Evolutionary conservation across 176 grass and related monocot species (phyloP), one percentile per base, ranked within the genome.

Genomic region (Ananas comosus): DNA sequence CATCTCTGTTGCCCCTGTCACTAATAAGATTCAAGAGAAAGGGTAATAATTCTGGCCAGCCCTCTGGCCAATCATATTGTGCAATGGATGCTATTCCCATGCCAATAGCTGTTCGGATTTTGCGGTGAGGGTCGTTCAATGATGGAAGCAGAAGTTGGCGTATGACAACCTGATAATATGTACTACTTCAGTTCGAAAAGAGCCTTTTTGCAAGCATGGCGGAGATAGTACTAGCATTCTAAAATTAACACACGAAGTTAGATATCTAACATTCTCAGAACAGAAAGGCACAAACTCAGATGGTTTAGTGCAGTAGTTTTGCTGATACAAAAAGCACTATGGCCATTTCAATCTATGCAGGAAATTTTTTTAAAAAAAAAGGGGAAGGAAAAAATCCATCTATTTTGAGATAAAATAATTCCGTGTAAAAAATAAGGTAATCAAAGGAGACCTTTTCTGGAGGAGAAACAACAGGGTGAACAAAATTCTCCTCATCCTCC

Each of bases 21-120:
- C 75, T 80, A 71, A 97, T 97, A 74, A 97, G 74, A 74, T 83
- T 92, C 67, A 97, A 79, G 71, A 97, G 83, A 81, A 90, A 81
- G 11, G 89, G 89, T 66, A 97, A 83, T 65, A 97, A 83, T 68
- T 97, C 93, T 50, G 84, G 89, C 89, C 93, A 97, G 56, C 88
- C 86, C 83, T 97, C 89, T 71, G 86, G 93, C 93, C 93, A 97
- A 69, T 97, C 93, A 66, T 87, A 86, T 65, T 92, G 93, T 33
- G 83, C 86, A 87, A 97, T 92, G 49, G 88, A 81, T 78, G 86
- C 88, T 70, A 92, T 73, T 72, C 86, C 89, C 93, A 97, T 92
- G 70, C 93, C 83, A 64, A 92, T 84, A 71, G 89, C 93, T 33
- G 89, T 97, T 51, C 79, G 93, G 27, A 97, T 97, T 71, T 97